phyloP scores from a whole-genome alignment of 2,329 filamentous ascomycete species.

The Rachicladosporium sp. region DNA sequence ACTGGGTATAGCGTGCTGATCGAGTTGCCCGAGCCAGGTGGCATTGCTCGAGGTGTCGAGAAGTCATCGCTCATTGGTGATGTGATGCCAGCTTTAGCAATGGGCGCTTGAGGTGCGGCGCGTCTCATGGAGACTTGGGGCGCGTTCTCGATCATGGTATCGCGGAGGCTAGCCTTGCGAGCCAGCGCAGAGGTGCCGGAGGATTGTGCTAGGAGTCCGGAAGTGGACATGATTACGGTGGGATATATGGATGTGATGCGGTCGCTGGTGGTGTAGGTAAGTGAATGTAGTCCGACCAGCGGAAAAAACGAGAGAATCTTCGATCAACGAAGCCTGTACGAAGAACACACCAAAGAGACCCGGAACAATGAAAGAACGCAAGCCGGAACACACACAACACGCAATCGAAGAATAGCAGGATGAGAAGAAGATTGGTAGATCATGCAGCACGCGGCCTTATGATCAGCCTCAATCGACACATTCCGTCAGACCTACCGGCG shows the following conservation, averaged over 20 bases:
- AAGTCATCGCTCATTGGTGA: slow-evolving; percentile 47
- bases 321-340: slow-evolving; percentile 32
- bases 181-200: too few species aligned
- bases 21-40: not conserved
- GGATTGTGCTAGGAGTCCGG: too few species aligned
- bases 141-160: slow-evolving; percentile 52
- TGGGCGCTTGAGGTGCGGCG: slow-evolving; percentile 20
- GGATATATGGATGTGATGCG: too few species aligned
- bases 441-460: slow-evolving; percentile 17
- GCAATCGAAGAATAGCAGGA: slow-evolving; percentile 10
- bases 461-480: slow-evolving; percentile 8
- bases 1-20: slow-evolving; percentile 7
- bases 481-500: slow-evolving; percentile 6
- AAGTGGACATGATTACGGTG: too few species aligned
- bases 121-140: slow-evolving; percentile 22
- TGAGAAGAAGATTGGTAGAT: slow-evolving; percentile 9
- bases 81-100: slow-evolving; percentile 22
- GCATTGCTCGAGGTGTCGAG: slow-evolving; percentile 30
- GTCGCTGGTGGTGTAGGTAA: slow-evolving; percentile 1
- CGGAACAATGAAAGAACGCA: slow-evolving; percentile 15
- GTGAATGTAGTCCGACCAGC: slow-evolving; percentile 30
- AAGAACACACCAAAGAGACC: slow-evolving; percentile 11
- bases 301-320: slow-evolving; percentile 27
- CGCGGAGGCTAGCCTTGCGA: slow-evolving; percentile 30
- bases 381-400: slow-evolving; percentile 5